Evolutionary conservation across 257 asterid species (phyloP), one percentile per base, ranked within the genome.

Genomic region (Capsicum baccatum): DNA sequence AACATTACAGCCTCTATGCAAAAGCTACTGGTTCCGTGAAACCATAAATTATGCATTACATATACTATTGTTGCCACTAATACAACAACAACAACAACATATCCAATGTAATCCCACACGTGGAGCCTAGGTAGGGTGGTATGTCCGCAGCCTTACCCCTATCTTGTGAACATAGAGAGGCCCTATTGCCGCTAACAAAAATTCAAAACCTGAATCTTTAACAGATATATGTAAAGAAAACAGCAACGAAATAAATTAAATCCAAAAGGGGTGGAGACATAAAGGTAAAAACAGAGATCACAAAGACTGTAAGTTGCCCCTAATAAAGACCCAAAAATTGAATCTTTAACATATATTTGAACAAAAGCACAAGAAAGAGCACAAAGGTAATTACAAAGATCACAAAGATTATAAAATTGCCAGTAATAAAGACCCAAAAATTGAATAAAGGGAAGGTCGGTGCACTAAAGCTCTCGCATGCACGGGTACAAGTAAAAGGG

Each of bases 251-350:
- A 16, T 6, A 17, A 17, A 17, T 3, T 9, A 9, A 13, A 62
- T 62, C 4, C 4, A 62, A 62, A 62, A 1, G 7, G 68, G 16
- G 8, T 21, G 69, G 15, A 71, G 59, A 39, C 80, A n/a, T 8
- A 71, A 2, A 47, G 10, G 80, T n/a, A 71, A n/a, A 9, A 47
- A n/a, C 80, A 71, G 56, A 47, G 21, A 67, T 67, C 76, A 67
- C 17, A 37, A 67, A 37, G 76, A 67, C 76, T 17, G 44, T 10
- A 35, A 26, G 44, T 64, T 35, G 7, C n/a, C 73, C 9, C 47
- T 10, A 66, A 14, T 14, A 13, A 3, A 37, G 76, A 55, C 7
- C 59, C 17, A 55, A 55, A 55, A 6, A 55, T 55, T 55, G 59
- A 55, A 55, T 55, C 17, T 55, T 55, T 55, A 55, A 55, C 59